Evolutionary conservation across 2,329 filamentous ascomycete species (phyloP).

Genomic region (Neofusicoccum kwambonambiense): DNA sequence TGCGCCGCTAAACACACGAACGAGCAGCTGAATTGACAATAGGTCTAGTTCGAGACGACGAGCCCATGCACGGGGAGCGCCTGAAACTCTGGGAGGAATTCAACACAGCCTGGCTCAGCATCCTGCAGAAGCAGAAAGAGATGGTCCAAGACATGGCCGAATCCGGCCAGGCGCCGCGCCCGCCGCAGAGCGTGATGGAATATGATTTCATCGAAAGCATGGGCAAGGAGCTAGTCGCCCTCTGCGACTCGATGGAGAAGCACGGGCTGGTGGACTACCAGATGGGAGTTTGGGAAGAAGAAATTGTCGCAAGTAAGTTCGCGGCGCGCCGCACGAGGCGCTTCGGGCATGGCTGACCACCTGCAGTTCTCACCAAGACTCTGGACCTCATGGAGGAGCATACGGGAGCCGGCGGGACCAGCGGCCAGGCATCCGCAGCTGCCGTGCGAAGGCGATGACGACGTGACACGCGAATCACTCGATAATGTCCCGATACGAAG

Average conservation of each 20-base stretch:
- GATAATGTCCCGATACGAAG: slow-evolving; percentile 18
- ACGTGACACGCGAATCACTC: slow-evolving; percentile 9
- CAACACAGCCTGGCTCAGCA: slow-evolving; percentile 84
- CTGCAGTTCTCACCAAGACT: slow-evolving; percentile 52
- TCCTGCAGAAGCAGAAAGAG: slow-evolving; percentile 82
- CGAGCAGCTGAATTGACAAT: slow-evolving; percentile 45
- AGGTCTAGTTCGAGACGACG: slow-evolving; percentile 85
- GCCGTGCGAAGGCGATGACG: slow-evolving; percentile 35
- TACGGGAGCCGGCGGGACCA: slow-evolving; percentile 28
- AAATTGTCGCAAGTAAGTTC: slow-evolving; percentile 76
- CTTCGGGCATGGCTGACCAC: not conserved
- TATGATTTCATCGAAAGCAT: slow-evolving; percentile 71
- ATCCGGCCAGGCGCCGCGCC: slow-evolving; percentile 56
- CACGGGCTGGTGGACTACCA: slow-evolving; percentile 97
- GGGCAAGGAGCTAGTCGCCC: slow-evolving; percentile 74
- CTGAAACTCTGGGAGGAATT: slow-evolving; percentile 91
- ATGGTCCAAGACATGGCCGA: slow-evolving; percentile 61
- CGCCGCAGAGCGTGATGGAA: slow-evolving; percentile 64
- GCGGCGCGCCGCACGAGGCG: not conserved
- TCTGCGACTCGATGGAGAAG: slow-evolving; percentile 84
- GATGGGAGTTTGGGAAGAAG: slow-evolving; percentile 93
- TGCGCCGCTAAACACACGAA: slow-evolving; percentile 20
- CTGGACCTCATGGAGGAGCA: slow-evolving; percentile 52
- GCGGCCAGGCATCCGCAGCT: slow-evolving; percentile 27
- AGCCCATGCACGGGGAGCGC: slow-evolving; percentile 70